phyloP scores from a whole-genome alignment of 495 filamentous ascomycete genomes.

The Neurospora sp. region DNA sequence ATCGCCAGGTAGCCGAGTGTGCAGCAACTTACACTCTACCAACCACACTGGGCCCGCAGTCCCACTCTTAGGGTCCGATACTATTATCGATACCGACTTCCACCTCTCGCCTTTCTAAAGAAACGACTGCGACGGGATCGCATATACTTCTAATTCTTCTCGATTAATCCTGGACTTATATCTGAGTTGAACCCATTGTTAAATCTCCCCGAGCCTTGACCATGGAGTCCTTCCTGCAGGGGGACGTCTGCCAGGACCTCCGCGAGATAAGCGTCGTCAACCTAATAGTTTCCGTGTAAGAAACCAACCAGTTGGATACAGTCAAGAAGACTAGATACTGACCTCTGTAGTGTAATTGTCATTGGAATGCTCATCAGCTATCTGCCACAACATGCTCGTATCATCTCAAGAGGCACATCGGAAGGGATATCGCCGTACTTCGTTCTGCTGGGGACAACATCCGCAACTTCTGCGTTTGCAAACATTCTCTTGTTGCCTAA shows the following conservation, averaged over 20 bases:
- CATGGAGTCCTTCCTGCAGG: conserved; percentile 27
- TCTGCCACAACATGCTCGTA: conserved; percentile 86
- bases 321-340: neutral
- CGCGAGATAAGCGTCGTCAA: conserved; percentile 46
- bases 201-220: neutral
- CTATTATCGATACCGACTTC: neutral
- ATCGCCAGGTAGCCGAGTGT: neutral
- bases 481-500: conserved; percentile 80
- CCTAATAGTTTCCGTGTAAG: conserved; percentile 53
- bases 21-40: neutral
- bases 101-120: neutral
- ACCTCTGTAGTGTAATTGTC: conserved; percentile 58
- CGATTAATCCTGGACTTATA: neutral
- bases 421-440: conserved; percentile 93
- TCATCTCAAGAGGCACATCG: conserved; percentile 78
- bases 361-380: conserved; percentile 90
- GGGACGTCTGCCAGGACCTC: conserved; percentile 41
- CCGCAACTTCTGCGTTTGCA: conserved; percentile 73
- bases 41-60: neutral
- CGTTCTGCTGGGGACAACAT: conserved; percentile 82
- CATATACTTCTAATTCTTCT: too few relatives aligned
- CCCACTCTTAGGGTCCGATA: neutral
- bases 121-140: neutral
- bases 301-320: neutral
- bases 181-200: neutral